Percentiles rank a stretch among this genome's conserved stretches.
These are phyloP conservation scores for Arctium minus DNA, from an alignment of 129 eudicot species.

Conservation along the genomic window DNA sequence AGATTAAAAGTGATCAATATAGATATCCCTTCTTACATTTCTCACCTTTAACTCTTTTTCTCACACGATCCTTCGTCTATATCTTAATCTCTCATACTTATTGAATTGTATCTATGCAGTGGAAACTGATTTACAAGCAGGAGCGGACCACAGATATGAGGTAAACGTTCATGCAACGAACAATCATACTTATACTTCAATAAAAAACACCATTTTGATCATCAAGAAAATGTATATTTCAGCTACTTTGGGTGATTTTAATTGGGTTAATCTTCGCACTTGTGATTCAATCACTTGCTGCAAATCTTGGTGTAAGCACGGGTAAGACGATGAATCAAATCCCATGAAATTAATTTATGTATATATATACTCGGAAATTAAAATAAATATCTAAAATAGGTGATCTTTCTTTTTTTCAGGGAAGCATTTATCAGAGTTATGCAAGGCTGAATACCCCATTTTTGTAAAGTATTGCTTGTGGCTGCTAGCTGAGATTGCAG, in stretches of 20 bases:
- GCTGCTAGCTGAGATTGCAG: constrained; percentile 85
- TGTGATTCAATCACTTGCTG: constrained; percentile 63
- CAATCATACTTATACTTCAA: not conserved
- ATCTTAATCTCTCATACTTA: not conserved
- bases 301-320: constrained; percentile 65
- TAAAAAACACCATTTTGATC: not conserved
- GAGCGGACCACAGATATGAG: constrained; percentile 60
- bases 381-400: not conserved
- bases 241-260: constrained; percentile 59
- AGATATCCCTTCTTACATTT: too few species aligned
- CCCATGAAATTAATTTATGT: not conserved
- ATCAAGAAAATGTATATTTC: not conserved
- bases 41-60: too few species aligned
- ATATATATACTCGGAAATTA: not conserved
- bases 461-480: constrained; percentile 72
- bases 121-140: constrained; percentile 80
- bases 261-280: constrained; percentile 60
- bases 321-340: constrained; percentile 22
- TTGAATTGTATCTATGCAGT: constrained; percentile 18
- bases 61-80: too few species aligned
- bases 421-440: constrained; percentile 72
- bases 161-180: constrained; percentile 18
- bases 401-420: constrained; percentile 32
- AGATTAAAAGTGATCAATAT: too few species aligned
- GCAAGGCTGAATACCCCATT: constrained; percentile 86